Evolutionary conservation across 1,284 basidiomycete genomes (phyloP), one percentile per base, ranked within the genome.

Genomic region (Papiliotrema fonsecae): DNA sequence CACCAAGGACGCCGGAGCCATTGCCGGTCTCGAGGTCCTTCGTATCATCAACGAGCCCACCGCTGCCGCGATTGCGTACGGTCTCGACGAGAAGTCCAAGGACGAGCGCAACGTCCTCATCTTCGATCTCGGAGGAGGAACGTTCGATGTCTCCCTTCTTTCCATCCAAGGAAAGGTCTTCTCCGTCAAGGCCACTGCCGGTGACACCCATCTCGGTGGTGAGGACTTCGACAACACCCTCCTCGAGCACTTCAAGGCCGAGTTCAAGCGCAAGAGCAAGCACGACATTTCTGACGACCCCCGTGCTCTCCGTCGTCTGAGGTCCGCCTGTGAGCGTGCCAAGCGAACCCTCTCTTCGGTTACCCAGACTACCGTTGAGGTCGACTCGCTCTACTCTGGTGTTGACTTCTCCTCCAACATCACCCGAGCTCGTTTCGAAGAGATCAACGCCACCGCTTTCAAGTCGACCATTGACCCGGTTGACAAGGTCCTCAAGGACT

Each of bases 191-290:
- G 81, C 81, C 57, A 82, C 93, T 50, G 92, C 93, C 55, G 93
- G 93, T 82, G 93, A 97, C 78, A 97, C 94, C 60, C 94, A 97
- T 75, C 86, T 97, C 58, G 94, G 94, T 81, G 93, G 93, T 77
- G 94, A 97, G 79, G 93, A 97, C 79, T 98, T 97, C 70, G 94
- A 98, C 79, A 97, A 97, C 79, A 83, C 88, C 69, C 85, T 99
- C 62, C 79, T 98, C 57, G 90, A 98, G 54, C 87, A 90, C 75
- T 81, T 81, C 76, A 78, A 78, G 75, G 75, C 76, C 71, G 80
- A 81, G 73, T 81, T 81, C 71, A 90, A 96, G 81, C 75, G 78
- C 64, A 81, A 82, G 79, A 72, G 74, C 75, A 81, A 81, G 78
- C 81, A 85, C 67, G 94, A 98, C 77, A 96, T 99, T 76, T 89